Evolutionary conservation across 352 stramenopile species (phyloP), one percentile per base, ranked within the genome.

Genomic region (Pythium rhizo-oryzae): DNA sequence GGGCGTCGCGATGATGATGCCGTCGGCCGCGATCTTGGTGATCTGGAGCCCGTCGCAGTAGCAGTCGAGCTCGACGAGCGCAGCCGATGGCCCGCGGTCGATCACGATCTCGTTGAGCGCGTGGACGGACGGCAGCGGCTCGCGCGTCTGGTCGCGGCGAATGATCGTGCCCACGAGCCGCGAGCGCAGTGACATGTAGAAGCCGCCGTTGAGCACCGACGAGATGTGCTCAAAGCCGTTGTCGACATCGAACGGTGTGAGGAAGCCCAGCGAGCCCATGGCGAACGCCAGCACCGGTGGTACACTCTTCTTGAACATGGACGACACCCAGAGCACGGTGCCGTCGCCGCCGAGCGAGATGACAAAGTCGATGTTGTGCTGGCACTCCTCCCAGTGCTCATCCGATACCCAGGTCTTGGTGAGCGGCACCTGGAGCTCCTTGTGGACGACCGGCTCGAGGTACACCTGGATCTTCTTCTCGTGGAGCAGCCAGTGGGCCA

Each of bases 21-120:
- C 98, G 69, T 99, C 98, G 0, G 97, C 87, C 18, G 86, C 87
- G 59, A 96, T 95, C 74, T 94, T 99, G 24, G 97, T 99, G 47
- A 99, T 87, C 73, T 98, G 90, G 1, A 98, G 82, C 60, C 97
- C 92, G 70, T 99, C 97, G 72, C 96, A 98, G 82, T 97, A 99
- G 77, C 94, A 98, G 74, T 99, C 97, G 21, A 99, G 80, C 67
- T 98, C 94, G 15, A 98, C 94, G 49, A 99, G 89, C 41, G 87
- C 85, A 8, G 82, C 87, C 2, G 77, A 92, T 23, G 83, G 85
- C 7, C 98, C 97, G 43, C 97, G 90, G 74, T 99, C 97, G 61
- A 99, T 97, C 30, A 99, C 97, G 49, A 99, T 97, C 84, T 99
- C 98, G 76, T 99, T 99, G 37, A 99, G 79, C 9, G 98, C 97